Evolutionary conservation across 331 rosid genomes (phyloP), one percentile per base, ranked within the genome.

Genomic region (Erythrophleum ivorense): DNA sequence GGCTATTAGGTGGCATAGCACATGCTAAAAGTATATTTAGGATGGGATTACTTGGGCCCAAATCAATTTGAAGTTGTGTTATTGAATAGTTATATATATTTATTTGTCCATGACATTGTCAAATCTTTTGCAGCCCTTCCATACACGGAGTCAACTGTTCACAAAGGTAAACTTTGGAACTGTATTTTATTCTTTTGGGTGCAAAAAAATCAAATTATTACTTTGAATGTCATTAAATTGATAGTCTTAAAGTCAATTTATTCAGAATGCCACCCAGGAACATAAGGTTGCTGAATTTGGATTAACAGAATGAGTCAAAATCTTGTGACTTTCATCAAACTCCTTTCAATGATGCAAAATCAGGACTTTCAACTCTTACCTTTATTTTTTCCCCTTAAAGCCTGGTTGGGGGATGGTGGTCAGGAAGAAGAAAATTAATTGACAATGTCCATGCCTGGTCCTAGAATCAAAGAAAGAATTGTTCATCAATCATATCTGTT

Each of bases 111-210:
- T 76, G 53, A 86, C 58, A 62, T 67, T 65, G 77, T 75, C 40
- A 77, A 76, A 15, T 74, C 82, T 86, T 76, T 77, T 90, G 95
- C 98, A 95, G 98, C 98, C 98, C 85, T 95, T 95, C 74, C 89
- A 16, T 74, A 91, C 97, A 11, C 88, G 98, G 85, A 93, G 92
- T 85, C 95, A 19, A 79, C 90, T 95, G 69, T 95, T 90, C 84
- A 87, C 87, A 52, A 90, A 95, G 98, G 98, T 95, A 87, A 88
- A 76, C 33, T 48, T 72, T 67, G 75, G 41, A 18, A 21, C 43
- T 54, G 41, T 63, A 34, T 85, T 66, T 72, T 73, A 53, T 16
- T 53, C 38, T 66, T 38, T 62, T 52, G 9, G 55, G 46, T 53
- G 0, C 40, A 14, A 59, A 59, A 19, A 7, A 59, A 59, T 24